These are phyloP conservation scores for Nitzschia inconspicua DNA, from an alignment of 108 stramenopile genomes.

Conservation along the genomic window DNA sequence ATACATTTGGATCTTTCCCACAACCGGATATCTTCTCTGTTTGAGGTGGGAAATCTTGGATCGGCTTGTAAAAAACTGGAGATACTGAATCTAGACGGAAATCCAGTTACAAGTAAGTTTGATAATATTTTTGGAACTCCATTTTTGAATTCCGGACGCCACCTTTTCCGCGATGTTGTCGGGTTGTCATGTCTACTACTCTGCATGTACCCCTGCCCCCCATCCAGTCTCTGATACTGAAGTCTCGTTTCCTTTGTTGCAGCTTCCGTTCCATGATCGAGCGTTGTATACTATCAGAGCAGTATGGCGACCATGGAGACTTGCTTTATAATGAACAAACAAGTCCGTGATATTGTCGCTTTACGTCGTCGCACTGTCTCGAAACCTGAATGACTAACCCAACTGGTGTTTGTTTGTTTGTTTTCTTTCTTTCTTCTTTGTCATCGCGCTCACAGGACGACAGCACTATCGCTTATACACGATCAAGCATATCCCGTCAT, in stretches of 20 bases:
- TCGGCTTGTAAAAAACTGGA: slow-evolving; percentile 67
- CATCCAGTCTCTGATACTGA: too few species aligned
- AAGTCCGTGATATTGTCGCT: too few species aligned
- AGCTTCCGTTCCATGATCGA: too few species aligned
- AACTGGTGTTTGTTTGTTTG: too few species aligned
- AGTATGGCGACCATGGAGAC: too few species aligned
- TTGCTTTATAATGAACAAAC: too few species aligned
- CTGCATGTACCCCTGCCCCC: too few species aligned
- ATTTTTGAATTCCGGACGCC: not conserved
- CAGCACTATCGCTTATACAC: slow-evolving; percentile 77
- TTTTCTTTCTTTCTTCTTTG: not conserved
- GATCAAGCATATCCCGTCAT: slow-evolving; percentile 60
- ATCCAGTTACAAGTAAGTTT: slow-evolving; percentile 81
- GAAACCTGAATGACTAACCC: too few species aligned
- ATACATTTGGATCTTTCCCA: slow-evolving; percentile 49
- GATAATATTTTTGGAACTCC: not conserved
- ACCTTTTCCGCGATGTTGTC: not conserved
- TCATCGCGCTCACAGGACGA: slow-evolving; percentile 44
- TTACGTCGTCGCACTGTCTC: too few species aligned
- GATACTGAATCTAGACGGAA: slow-evolving; percentile 63
- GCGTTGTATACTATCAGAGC: too few species aligned
- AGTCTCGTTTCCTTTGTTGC: too few species aligned
- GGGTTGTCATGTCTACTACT: too few species aligned
- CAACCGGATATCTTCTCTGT: slow-evolving; percentile 65
- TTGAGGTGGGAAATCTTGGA: slow-evolving; percentile 62